These are phyloP conservation scores for Huntiella abstrusa DNA, from an alignment of 2,329 filamentous ascomycete genomes.

Conservation along the genomic window DNA sequence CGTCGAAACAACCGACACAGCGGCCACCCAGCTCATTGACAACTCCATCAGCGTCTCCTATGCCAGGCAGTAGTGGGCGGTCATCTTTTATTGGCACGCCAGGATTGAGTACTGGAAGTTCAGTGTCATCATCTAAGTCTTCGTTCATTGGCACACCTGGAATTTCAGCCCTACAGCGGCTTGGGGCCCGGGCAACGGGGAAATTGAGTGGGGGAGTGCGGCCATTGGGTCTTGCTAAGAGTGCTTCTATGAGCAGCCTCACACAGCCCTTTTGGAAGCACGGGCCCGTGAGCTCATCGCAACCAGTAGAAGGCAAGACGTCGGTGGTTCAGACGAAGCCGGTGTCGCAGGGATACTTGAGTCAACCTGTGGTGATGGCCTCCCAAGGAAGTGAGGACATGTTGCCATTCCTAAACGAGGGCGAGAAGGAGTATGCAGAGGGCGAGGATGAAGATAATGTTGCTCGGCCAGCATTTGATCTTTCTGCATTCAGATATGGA, in stretches of 20 bases:
- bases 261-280: constrained; percentile 9
- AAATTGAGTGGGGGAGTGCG: neutral
- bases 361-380: neutral
- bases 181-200: constrained; percentile 27
- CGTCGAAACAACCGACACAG: too few relatives aligned
- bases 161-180: constrained; percentile 34
- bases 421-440: constrained; percentile 19
- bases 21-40: too few relatives aligned
- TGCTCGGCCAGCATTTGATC: neutral
- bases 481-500: constrained; percentile 7
- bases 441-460: constrained; percentile 6
- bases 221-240: neutral
- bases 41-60: constrained; percentile 8
- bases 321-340: too few relatives aligned
- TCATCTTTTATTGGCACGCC: constrained; percentile 17
- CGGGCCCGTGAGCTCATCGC: neutral
- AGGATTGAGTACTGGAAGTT: neutral
- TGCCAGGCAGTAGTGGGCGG: constrained; percentile 17
- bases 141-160: constrained; percentile 13
- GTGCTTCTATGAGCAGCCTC: constrained; percentile 3
- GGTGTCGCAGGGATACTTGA: neutral
- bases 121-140: too few relatives aligned
- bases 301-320: neutral
- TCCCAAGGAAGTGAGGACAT: constrained; percentile 35
- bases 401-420: constrained; percentile 33